Evolutionary conservation across 2,329 filamentous ascomycete species (phyloP).

Genomic region (Apiospora arundinis): DNA sequence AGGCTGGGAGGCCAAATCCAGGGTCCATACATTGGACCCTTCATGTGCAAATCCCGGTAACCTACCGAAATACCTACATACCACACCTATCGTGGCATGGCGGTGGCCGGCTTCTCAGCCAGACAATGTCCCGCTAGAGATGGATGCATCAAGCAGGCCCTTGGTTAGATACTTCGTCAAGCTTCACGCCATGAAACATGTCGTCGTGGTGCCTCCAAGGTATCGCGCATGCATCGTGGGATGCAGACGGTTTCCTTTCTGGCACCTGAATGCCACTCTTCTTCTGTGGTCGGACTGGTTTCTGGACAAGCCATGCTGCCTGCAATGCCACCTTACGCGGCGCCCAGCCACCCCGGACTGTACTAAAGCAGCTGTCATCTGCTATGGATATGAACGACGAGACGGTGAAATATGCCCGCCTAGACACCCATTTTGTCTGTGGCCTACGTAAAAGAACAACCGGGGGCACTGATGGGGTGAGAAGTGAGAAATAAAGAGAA

Average conservation of each 20-base stretch:
- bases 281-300: not conserved
- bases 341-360: not conserved
- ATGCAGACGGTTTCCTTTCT: not conserved
- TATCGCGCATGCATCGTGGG: not conserved
- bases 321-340: constrained; percentile 7
- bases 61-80: not conserved
- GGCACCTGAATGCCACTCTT: not conserved
- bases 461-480: not conserved
- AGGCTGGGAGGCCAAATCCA: constrained; percentile 7
- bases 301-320: not conserved
- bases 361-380: not conserved
- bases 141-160: not conserved
- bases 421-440: not conserved
- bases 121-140: not conserved
- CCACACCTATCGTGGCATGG: not conserved
- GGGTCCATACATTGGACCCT: constrained; percentile 12
- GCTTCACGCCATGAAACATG: not conserved
- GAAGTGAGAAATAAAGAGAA: not conserved
- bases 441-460: not conserved
- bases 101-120: not conserved
- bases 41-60: constrained; percentile 13
- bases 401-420: not conserved
- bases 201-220: not conserved
- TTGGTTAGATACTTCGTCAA: not conserved
- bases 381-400: not conserved